phyloP scores from a whole-genome alignment of 768 basidiomycete species.

The Coprinellus micaceus region DNA sequence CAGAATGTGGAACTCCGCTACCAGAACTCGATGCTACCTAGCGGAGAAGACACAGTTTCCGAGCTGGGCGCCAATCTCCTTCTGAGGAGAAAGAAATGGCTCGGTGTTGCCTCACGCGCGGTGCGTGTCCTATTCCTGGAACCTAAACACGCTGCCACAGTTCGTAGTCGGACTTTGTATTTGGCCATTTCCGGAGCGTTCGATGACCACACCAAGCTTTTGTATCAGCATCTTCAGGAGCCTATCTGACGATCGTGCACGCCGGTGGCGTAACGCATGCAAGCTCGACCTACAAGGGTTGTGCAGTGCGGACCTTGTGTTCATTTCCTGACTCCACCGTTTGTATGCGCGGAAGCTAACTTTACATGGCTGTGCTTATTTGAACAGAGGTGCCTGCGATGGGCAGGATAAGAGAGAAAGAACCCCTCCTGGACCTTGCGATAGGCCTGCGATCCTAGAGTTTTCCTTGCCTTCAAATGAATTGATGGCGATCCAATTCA shows the following conservation, averaged over 20 bases:
- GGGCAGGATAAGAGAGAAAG: no score
- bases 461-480: not conserved
- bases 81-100: not conserved
- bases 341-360: no score
- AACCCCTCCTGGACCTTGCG: no score
- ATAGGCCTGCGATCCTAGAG: not conserved
- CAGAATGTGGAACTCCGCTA: not conserved
- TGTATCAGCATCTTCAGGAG: not conserved
- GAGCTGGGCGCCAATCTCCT: not conserved
- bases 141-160: not conserved
- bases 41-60: not conserved
- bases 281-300: no score
- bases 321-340: no score
- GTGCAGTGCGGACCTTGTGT: no score
- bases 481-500: not conserved
- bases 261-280: no score
- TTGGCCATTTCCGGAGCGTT: no score
- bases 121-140: not conserved
- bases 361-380: no score
- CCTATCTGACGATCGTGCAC: no score
- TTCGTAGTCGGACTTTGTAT: not conserved
- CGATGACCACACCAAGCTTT: no score
- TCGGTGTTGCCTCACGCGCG: not conserved
- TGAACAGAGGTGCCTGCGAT: no score
- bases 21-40: not conserved